Evolutionary conservation across 306 rosid species (phyloP).

Genomic region (Citrullus amarus): DNA sequence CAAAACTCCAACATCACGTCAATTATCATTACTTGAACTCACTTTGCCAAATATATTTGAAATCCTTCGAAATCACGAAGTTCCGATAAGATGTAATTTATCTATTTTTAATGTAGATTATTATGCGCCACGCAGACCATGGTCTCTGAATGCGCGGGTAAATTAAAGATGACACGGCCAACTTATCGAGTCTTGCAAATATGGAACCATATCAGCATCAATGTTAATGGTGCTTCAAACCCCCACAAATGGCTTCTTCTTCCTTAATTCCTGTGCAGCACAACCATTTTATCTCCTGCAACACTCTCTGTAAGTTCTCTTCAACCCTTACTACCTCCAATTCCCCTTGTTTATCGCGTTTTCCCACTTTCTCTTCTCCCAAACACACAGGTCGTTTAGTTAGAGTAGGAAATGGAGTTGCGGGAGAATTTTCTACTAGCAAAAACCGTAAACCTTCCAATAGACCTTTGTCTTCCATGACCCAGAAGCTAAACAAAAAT

Average conservation of each 20-base stretch:
- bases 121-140: background rate
- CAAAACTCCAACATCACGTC: no score
- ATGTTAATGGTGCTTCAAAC: conserved; percentile 11
- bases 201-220: conserved; percentile 5
- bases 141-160: background rate
- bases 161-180: background rate
- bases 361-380: conserved; percentile 23
- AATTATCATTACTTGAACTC: no score
- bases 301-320: conserved; percentile 29
- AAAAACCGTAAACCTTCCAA: conserved; percentile 17
- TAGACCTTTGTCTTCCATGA: conserved; percentile 12
- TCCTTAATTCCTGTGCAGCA: conserved; percentile 33
- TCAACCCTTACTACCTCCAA: conserved; percentile 11
- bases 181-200: background rate
- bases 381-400: conserved; percentile 16
- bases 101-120: background rate
- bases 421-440: conserved; percentile 15
- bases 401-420: conserved; percentile 5
- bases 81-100: background rate
- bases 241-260: conserved; percentile 51
- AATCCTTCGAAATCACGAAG: no score
- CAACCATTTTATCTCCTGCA: conserved; percentile 19
- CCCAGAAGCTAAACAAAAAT: conserved; percentile 8
- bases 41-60: no score
- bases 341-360: conserved; percentile 11